A percentile compares a stretch with the other conserved stretches of the same genome.
Conservation (phyloP, 495 filamentous ascomycete species). For the Penicillium paradoxum region DNA sequence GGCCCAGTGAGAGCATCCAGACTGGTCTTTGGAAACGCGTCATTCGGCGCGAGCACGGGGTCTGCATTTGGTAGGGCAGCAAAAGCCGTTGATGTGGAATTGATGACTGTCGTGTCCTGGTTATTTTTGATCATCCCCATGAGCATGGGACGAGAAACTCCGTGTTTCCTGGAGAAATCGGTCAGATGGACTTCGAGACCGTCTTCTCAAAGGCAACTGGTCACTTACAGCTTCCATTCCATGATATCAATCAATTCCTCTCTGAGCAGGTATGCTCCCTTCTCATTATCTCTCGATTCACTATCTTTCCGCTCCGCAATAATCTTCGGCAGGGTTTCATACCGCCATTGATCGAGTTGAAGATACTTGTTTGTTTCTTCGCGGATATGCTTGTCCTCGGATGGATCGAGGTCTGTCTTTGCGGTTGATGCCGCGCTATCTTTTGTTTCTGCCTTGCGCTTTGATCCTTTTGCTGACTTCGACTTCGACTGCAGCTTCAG, state of each 20-base stretch:
- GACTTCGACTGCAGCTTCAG: conserved; percentile 21
- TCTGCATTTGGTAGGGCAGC: conserved; percentile 18
- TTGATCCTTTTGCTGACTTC: conserved; percentile 13
- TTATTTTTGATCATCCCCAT: conserved; percentile 63
- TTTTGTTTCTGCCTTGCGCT: conserved; percentile 8
- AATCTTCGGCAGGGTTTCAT: conserved; percentile 22
- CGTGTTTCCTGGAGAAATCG: conserved; percentile 48
- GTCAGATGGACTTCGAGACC: conserved; percentile 2
- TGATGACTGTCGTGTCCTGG: conserved; percentile 31
- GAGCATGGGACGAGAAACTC: conserved; percentile 63
- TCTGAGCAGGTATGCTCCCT: conserved; percentile 20
- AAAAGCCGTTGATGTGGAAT: conserved; percentile 47
- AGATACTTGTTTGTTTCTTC: conserved; percentile 21
- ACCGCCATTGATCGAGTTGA: conserved; percentile 33
- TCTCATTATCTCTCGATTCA: not conserved
- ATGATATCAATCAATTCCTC: conserved; percentile 45
- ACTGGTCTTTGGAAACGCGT: conserved; percentile 40
- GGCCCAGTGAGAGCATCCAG: conserved; percentile 43
- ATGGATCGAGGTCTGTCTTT: conserved; percentile 9
- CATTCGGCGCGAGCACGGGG: conserved; percentile 1
- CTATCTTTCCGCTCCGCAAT: conserved; percentile 10
- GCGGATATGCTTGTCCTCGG: conserved; percentile 13
- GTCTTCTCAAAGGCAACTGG: not conserved
- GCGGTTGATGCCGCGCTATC: not conserved
- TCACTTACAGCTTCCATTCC: conserved; percentile 74